Conservation (phyloP, 2,329 filamentous ascomycete genomes). For the Leptographium radiaticola region DNA sequence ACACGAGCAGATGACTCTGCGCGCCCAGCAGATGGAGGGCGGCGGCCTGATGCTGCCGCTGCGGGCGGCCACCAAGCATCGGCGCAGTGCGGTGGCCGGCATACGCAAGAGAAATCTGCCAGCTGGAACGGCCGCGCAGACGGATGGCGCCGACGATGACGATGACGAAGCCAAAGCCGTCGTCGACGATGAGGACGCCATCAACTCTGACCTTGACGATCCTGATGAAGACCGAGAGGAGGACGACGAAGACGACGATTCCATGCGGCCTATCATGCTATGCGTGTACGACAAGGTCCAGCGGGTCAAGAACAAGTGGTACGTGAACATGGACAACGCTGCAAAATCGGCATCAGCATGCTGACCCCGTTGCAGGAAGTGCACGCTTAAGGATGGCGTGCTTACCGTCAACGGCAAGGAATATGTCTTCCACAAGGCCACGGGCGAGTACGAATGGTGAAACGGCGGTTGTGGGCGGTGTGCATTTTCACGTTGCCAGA, state of each 20-base stretch:
- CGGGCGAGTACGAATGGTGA: constrained; percentile 94
- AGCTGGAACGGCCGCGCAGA: constrained; percentile 21
- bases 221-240: constrained; percentile 75
- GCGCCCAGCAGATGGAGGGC: constrained; percentile 57
- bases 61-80: constrained; percentile 34
- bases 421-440: constrained; percentile 96
- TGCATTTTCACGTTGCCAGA: no score
- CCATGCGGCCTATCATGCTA: constrained; percentile 81
- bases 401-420: constrained; percentile 88
- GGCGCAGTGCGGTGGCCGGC: constrained; percentile 5
- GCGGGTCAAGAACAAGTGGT: constrained; percentile 97
- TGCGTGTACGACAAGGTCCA: constrained; percentile 99
- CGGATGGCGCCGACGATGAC: constrained; percentile 49
- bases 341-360: neutral
- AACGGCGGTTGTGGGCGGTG: neutral
- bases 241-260: constrained; percentile 77
- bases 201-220: constrained; percentile 96
- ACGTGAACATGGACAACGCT: constrained; percentile 15
- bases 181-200: constrained; percentile 77
- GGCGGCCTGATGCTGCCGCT: constrained; percentile 66
- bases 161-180: constrained; percentile 47
- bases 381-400: constrained; percentile 91
- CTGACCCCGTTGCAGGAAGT: constrained; percentile 54
- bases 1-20: constrained; percentile 52
- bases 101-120: neutral